Percentiles rank a stretch among this genome's conserved stretches.
phyloP scores from a whole-genome alignment of 345 rosid genomes.

The Camelina neglecta region DNA sequence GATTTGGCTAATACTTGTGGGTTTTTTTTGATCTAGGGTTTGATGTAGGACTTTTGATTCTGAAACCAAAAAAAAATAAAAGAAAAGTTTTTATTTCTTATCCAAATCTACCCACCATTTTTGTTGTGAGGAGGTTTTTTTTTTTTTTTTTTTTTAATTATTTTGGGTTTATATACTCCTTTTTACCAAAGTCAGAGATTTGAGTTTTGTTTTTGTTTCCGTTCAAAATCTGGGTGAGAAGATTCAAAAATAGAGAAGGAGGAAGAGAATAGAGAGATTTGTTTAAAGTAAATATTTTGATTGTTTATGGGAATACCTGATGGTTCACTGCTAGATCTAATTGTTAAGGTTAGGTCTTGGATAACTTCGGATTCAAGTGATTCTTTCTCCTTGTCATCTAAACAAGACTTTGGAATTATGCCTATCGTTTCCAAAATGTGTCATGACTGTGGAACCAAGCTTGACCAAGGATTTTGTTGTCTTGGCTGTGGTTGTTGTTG shows the following conservation, averaged over 20 bases:
- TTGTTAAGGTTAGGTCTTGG: conserved; percentile 77
- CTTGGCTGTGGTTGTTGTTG: conserved; percentile 64
- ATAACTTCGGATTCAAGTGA: conserved; percentile 67
- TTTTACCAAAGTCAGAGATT: conserved; percentile 34
- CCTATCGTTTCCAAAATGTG: conserved; percentile 54
- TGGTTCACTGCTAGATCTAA: conserved; percentile 71
- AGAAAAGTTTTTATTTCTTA: conserved; percentile 33
- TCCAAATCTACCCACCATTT: conserved; percentile 60
- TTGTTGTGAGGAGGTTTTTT: conserved; percentile 55
- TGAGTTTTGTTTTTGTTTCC: conserved; percentile 13
- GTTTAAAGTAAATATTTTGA: conserved; percentile 38
- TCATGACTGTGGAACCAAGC: conserved; percentile 54
- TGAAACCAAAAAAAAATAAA: not conserved
- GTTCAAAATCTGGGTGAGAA: conserved; percentile 35
- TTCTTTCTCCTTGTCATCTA: conserved; percentile 44
- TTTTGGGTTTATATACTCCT: conserved; percentile 11
- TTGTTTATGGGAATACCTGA: conserved; percentile 78
- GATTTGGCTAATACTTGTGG: conserved; percentile 12
- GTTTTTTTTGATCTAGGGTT: conserved; percentile 41
- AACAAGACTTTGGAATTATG: conserved; percentile 50
- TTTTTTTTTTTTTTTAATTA: conserved; percentile 25
- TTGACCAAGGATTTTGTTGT: conserved; percentile 55
- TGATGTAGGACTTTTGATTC: conserved; percentile 38
- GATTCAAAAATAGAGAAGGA: conserved; percentile 1
- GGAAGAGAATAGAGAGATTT: conserved; percentile 19